A percentile compares a stretch with the other conserved stretches of the same genome.
Conservation (phyloP, 1,139 yeast species). For the Wickerhamiella pararugosa region DNA sequence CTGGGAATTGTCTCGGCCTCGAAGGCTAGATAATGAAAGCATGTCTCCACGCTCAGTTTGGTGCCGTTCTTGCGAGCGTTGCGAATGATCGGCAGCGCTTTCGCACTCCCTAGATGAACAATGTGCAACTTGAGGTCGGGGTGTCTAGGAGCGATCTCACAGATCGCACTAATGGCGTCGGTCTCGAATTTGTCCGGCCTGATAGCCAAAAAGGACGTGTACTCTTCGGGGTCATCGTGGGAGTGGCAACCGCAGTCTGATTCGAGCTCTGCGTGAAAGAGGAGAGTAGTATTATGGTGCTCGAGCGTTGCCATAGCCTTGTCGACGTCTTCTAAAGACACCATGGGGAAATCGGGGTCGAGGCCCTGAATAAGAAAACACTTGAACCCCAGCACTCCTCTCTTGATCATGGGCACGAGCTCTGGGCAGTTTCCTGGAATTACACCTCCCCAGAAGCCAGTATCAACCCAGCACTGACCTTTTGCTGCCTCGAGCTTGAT, state of each 20-base stretch:
- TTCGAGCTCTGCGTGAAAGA: conserved; percentile 90
- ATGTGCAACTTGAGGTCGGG: conserved; percentile 69
- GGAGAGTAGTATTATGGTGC: conserved; percentile 49
- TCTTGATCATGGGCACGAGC: conserved; percentile 54
- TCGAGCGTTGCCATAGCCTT: conserved; percentile 50
- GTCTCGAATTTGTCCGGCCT: conserved; percentile 82
- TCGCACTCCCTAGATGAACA: conserved; percentile 76
- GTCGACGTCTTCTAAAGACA: conserved; percentile 45
- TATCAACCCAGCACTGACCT: conserved; percentile 81
- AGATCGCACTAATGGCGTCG: conserved; percentile 60
- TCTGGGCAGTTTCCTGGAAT: conserved; percentile 57
- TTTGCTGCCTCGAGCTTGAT: conserved; percentile 63
- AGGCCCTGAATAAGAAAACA: conserved; percentile 56
- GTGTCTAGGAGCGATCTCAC: conserved; percentile 40
- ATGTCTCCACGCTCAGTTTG: conserved; percentile 73
- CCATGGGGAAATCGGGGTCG: conserved; percentile 29
- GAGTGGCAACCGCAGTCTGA: conserved; percentile 10
- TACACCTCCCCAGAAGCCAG: conserved; percentile 93
- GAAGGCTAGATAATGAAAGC: conserved; percentile 76
- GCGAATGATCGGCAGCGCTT: conserved; percentile 53
- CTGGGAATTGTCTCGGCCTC: conserved; percentile 63
- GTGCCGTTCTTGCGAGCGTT: conserved; percentile 46
- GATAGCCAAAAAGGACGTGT: conserved; percentile 63
- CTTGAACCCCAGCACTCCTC: conserved; percentile 87
- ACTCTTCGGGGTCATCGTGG: conserved; percentile 31